Conservation (phyloP, 306 rosid genomes). For the Sesbania bispinosa region DNA sequence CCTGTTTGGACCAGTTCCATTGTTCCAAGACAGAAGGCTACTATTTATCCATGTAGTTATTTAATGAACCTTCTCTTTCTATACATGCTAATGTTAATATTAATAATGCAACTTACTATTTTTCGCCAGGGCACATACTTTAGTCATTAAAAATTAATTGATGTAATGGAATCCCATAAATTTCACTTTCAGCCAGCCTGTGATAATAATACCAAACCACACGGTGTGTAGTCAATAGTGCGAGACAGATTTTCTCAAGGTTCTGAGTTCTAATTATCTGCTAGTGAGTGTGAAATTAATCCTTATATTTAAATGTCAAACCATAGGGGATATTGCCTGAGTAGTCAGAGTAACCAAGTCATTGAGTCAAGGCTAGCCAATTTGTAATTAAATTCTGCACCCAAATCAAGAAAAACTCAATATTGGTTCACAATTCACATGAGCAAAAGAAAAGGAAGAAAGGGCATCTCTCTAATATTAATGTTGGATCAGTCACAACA, state of each 20-base stretch:
- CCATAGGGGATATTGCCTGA: not conserved
- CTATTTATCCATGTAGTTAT: not conserved
- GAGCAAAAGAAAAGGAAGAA: not conserved
- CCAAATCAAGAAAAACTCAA: conserved; percentile 25
- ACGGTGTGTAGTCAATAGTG: conserved; percentile 1
- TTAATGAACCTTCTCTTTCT: not conserved
- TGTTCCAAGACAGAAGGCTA: not conserved
- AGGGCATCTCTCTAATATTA: not conserved
- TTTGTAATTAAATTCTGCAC: conserved; percentile 11
- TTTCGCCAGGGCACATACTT: not conserved
- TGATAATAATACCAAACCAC: not conserved
- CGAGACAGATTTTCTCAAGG: conserved; percentile 24
- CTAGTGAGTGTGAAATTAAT: not conserved
- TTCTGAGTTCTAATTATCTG: not conserved
- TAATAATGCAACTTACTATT: not conserved
- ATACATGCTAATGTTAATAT: not conserved
- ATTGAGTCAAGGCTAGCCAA: conserved; percentile 10
- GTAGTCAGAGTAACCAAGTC: not conserved
- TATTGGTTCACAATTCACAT: conserved; percentile 21
- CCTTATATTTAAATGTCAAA: conserved; percentile 6
- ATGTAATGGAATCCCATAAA: not conserved
- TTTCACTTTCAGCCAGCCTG: conserved; percentile 12
- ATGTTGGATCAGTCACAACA: conserved; percentile 22
- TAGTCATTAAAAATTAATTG: not conserved
- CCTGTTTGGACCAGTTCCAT: too few species aligned